Percentiles rank a stretch among this genome's conserved stretches.
These are phyloP conservation scores for Epithemia pelagica DNA, from an alignment of 108 stramenopile species.

Conservation along the genomic window DNA sequence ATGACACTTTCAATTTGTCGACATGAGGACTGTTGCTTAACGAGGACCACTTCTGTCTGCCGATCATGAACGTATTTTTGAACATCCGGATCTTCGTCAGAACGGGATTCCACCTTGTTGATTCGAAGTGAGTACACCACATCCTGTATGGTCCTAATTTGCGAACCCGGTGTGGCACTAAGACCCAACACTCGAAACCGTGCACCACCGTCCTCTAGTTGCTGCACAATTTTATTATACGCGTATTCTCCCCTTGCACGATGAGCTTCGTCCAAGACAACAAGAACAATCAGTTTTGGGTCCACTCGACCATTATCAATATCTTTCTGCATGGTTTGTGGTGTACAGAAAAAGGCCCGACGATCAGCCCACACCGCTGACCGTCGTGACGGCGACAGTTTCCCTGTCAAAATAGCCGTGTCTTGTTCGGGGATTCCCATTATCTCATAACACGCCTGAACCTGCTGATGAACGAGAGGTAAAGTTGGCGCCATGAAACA, in stretches of 20 bases:
- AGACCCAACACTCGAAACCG: slow-evolving; percentile 81
- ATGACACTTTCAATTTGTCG: slow-evolving; percentile 39
- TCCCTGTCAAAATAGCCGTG: slow-evolving; percentile 80
- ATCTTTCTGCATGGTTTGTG: slow-evolving; percentile 93
- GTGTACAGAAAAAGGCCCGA: slow-evolving; percentile 95
- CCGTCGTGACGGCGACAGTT: slow-evolving; percentile 30
- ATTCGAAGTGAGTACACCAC: slow-evolving; percentile 66
- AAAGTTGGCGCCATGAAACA: slow-evolving; percentile 89
- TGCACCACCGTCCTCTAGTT: slow-evolving; percentile 38
- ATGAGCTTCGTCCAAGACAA: slow-evolving; percentile 98
- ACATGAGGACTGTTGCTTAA: slow-evolving; percentile 36
- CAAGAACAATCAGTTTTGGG: slow-evolving; percentile 62
- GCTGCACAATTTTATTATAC: slow-evolving; percentile 58
- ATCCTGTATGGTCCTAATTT: slow-evolving; percentile 77
- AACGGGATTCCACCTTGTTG: slow-evolving; percentile 68
- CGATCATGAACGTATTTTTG: slow-evolving; percentile 72
- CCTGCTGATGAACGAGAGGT: slow-evolving; percentile 94
- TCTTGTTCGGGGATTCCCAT: slow-evolving; percentile 74
- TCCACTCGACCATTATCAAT: slow-evolving; percentile 43
- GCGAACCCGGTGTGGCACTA: slow-evolving; percentile 93
- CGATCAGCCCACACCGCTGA: slow-evolving; percentile 49
- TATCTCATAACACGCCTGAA: slow-evolving; percentile 84
- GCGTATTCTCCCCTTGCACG: slow-evolving; percentile 91
- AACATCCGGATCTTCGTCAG: slow-evolving; percentile 79
- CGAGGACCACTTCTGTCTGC: slow-evolving; percentile 53